Evolutionary conservation across 257 asterid species (phyloP).

Genomic region (Nicotiana otophora): DNA sequence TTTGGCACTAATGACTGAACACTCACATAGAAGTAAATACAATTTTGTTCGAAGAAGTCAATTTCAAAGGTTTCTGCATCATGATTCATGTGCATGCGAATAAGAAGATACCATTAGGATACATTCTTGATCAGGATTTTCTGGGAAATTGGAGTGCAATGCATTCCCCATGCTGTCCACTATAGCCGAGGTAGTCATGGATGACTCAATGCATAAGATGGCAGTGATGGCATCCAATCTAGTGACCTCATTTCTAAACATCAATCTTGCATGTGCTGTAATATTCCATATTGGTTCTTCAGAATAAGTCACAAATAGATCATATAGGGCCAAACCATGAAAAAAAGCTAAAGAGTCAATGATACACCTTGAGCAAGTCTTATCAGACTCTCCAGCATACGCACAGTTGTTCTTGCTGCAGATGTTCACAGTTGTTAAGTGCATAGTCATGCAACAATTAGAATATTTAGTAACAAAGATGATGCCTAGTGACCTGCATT

Average conservation of each 20-base stretch:
- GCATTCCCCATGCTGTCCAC: conserved; percentile 93
- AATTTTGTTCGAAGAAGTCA: not conserved
- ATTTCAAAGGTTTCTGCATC: not conserved
- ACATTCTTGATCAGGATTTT: conserved; percentile 94
- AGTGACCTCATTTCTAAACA: conserved; percentile 92
- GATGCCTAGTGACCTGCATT: conserved; percentile 68
- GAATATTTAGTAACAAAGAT: not conserved
- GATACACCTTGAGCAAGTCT: conserved; percentile 92
- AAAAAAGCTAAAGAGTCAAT: conserved; percentile 6
- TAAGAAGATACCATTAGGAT: conserved; percentile 45
- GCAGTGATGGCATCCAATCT: conserved; percentile 89
- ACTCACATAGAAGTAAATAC: not conserved
- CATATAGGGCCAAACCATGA: not conserved
- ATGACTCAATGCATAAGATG: conserved; percentile 82
- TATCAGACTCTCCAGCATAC: conserved; percentile 98
- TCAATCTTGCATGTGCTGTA: conserved; percentile 94
- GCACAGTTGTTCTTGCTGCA: conserved; percentile 95
- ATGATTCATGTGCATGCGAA: conserved; percentile 10
- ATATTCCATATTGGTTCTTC: conserved; percentile 14
- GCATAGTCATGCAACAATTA: not conserved
- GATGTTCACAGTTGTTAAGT: conserved; percentile 17
- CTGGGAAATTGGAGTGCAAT: conserved; percentile 80
- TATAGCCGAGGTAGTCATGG: conserved; percentile 93
- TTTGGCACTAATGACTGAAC: not conserved
- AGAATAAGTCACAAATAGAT: conserved; percentile 10